phyloP scores from a whole-genome alignment of 164 flowering plant genomes.

The Echeveria elegans region DNA sequence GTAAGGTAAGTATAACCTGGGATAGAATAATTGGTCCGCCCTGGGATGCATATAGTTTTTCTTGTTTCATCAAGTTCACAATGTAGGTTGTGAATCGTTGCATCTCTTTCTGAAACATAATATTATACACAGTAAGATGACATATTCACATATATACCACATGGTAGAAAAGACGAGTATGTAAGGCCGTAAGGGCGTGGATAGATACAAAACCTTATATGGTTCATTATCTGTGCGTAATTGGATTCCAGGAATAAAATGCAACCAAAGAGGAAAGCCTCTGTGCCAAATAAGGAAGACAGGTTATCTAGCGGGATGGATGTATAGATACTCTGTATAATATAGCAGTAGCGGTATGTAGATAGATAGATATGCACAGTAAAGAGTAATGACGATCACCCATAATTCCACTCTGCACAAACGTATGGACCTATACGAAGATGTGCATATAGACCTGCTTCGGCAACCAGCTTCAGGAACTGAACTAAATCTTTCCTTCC shows the following conservation, averaged over 20 bases:
- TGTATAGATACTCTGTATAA: background rate
- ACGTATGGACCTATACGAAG: slow-evolving; percentile 93
- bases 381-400: slow-evolving; percentile 27
- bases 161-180: background rate
- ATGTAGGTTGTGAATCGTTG: slow-evolving; percentile 77
- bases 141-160: background rate
- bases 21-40: slow-evolving; percentile 96
- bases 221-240: slow-evolving; percentile 89
- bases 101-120: slow-evolving; percentile 65
- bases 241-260: slow-evolving; percentile 80
- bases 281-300: slow-evolving; percentile 25
- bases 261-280: slow-evolving; percentile 97
- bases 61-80: slow-evolving; percentile 84
- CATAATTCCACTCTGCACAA: slow-evolving; percentile 98
- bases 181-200: too few species aligned
- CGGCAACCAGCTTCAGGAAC: slow-evolving; percentile 66
- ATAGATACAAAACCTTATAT: slow-evolving; percentile 43
- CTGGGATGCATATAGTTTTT: slow-evolving; percentile 85
- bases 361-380: background rate
- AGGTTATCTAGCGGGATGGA: too few species aligned
- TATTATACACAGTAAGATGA: slow-evolving; percentile 1
- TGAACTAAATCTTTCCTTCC: slow-evolving; percentile 83
- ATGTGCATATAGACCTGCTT: slow-evolving; percentile 78
- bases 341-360: too few species aligned
- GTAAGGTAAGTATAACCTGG: slow-evolving; percentile 40